Conservation (phyloP, 2,329 filamentous ascomycete species). For the Torrubiella hemipterigena region DNA sequence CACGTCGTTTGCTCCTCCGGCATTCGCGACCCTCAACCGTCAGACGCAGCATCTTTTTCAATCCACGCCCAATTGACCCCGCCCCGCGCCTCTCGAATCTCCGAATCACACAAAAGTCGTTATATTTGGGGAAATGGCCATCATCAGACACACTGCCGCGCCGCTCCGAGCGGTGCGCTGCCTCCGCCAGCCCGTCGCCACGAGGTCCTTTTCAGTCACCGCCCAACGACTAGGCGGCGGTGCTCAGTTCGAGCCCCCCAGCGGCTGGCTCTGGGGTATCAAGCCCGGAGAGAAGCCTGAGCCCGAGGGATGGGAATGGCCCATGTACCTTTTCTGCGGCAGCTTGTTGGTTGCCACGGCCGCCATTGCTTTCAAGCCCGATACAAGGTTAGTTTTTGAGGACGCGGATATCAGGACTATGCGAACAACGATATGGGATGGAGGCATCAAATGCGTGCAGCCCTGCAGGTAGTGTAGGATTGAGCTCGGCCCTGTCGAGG, state of each 20-base stretch:
- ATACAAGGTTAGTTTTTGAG: slow-evolving; percentile 92
- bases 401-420: too few species aligned
- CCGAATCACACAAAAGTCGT: too few species aligned
- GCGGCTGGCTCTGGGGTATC: slow-evolving; percentile 86
- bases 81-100: too few species aligned
- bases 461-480: too few species aligned
- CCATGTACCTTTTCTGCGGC: slow-evolving; percentile 77
- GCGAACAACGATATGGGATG: background rate
- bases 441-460: slow-evolving; percentile 6
- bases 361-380: slow-evolving; percentile 91
- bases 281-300: slow-evolving; percentile 92
- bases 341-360: slow-evolving; percentile 61
- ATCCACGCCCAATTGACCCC: too few species aligned
- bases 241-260: slow-evolving; percentile 77
- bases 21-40: too few species aligned
- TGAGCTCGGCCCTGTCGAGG: too few species aligned
- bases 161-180: slow-evolving; percentile 25
- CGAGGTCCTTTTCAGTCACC: slow-evolving; percentile 32
- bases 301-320: slow-evolving; percentile 90
- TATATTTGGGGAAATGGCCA: slow-evolving; percentile 15
- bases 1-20: too few species aligned
- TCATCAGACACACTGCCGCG: slow-evolving; percentile 23
- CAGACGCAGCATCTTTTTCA: too few species aligned
- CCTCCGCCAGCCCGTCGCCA: slow-evolving; percentile 19
- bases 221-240: slow-evolving; percentile 27